Base-by-base conservation (phyloP, 768 basidiomycete genomes). In the Cantharellus cinnabarinus region DNA sequence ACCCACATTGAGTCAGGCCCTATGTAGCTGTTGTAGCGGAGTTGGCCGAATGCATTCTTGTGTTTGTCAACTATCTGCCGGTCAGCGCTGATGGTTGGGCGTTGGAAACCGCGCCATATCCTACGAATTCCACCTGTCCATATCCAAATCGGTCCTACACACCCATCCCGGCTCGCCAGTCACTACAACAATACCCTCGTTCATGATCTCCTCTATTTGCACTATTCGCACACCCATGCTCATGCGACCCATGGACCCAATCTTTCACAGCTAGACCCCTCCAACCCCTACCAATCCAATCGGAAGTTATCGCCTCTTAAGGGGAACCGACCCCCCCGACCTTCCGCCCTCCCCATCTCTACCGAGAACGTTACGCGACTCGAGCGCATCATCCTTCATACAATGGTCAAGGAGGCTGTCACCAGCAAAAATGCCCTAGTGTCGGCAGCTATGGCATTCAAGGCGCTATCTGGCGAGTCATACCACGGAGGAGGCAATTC, bases 161-260 rank as follows among this genome's bases (percentile, higher is more conserved):
- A 71, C 57, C 41, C 65, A 34, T 82, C 78, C 62, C 81, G 93
- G 48, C 77, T 90, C 58, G 74, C 76, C 58, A 82, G 89, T 62
- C 89, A 97, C 74, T 97, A 95, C 74, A 68, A 85, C 70, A 71
- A 73, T 42, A 83, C 90, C 4, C 76, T 98, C 61, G 79, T 80
- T 29, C 85, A 91, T 70, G 78, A 97, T 72, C 75, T 91, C 65
- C 80, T 98, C 78, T 99, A 99, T 77, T 83, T 97, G 77, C 85
- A 84, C 58, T 95, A 97, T 74, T 73, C 77, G 56, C 94, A 97
- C 70, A 66, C 64, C 39, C 20, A 29, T 29, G 20, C 20, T 29
- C 20, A 29, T 29, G 20, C 20, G 20, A 29, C 20, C 20, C 20
- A 29, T 29, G 20, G 20, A 29, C 61, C 64, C 15, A 68, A 42